A percentile compares a stretch with the other conserved stretches of the same genome.
Conservation (phyloP, 371 early-diverging fungal species). For the Mucor piriformis region DNA sequence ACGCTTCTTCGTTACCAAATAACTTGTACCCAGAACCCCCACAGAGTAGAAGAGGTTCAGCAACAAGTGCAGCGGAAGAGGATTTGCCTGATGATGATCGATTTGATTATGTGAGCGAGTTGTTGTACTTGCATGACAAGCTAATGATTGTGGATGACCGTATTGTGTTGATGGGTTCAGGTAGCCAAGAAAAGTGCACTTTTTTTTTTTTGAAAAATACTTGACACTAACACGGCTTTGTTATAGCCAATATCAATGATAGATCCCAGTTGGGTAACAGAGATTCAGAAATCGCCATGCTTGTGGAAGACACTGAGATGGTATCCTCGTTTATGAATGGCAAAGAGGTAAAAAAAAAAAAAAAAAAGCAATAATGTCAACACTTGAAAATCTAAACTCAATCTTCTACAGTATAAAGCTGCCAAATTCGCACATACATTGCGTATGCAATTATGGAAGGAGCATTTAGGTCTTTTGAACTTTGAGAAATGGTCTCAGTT, state of each 20-base stretch:
- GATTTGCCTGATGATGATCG: constrained; percentile 29
- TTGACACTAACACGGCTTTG: not conserved
- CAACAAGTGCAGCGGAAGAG: constrained; percentile 5
- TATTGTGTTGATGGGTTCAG: constrained; percentile 82
- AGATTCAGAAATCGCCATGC: constrained; percentile 88
- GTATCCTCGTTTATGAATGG: constrained; percentile 77
- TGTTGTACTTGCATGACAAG: constrained; percentile 91
- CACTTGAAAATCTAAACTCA: not conserved
- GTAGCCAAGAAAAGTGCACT: no score
- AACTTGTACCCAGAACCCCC: not conserved
- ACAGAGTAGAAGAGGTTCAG: constrained; percentile 17
- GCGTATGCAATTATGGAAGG: constrained; percentile 81
- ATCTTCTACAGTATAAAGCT: constrained; percentile 62
- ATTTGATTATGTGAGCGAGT: constrained; percentile 73
- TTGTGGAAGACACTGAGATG: constrained; percentile 79
- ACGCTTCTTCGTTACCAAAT: not conserved
- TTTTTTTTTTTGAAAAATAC: no score
- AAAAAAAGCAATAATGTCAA: not conserved
- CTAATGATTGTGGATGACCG: constrained; percentile 91
- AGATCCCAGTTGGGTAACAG: constrained; percentile 86
- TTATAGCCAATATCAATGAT: constrained; percentile 51
- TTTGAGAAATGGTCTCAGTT: constrained; percentile 43
- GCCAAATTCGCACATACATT: constrained; percentile 76
- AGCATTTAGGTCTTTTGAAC: constrained; percentile 78
- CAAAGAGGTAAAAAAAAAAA: constrained; percentile 42